These are phyloP conservation scores for Phascolomyces articulosus DNA, from an alignment of 371 early-diverging fungal genomes.

Conservation along the genomic window DNA sequence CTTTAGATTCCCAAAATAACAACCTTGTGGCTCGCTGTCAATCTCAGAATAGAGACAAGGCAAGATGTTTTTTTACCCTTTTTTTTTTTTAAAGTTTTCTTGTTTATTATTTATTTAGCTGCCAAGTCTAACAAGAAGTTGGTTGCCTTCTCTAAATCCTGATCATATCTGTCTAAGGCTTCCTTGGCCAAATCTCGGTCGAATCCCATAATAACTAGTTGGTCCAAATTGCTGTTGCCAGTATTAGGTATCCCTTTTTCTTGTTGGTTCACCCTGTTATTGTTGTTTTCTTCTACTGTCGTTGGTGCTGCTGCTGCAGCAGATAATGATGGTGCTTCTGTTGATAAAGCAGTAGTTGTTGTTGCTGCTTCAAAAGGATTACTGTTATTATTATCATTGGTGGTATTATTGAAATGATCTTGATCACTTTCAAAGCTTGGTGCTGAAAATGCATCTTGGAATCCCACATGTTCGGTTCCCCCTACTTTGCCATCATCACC, in stretches of 20 bases:
- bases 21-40: slow-evolving; percentile 19
- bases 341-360: background rate
- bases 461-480: slow-evolving; percentile 9
- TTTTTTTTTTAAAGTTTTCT: slow-evolving; percentile 6
- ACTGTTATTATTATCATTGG: background rate
- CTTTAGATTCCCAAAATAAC: background rate
- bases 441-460: slow-evolving; percentile 19
- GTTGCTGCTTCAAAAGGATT: background rate
- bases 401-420: background rate
- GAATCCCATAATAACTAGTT: slow-evolving; percentile 69
- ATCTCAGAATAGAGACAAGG: slow-evolving; percentile 14
- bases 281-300: slow-evolving; percentile 1
- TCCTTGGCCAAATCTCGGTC: slow-evolving; percentile 60
- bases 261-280: background rate
- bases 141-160: slow-evolving; percentile 71
- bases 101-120: slow-evolving; percentile 17
- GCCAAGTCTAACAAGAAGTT: slow-evolving; percentile 68
- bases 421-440: slow-evolving; percentile 3
- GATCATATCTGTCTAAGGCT: slow-evolving; percentile 69
- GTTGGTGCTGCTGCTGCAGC: background rate
- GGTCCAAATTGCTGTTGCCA: slow-evolving; percentile 34
- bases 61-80: background rate
- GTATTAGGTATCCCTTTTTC: slow-evolving; percentile 18
- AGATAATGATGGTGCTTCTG: background rate
- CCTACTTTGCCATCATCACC: slow-evolving; percentile 36